A percentile compares a stretch with the other conserved stretches of the same genome.
phyloP scores from a whole-genome alignment of 768 basidiomycete species.

The Auricularia heimuer region DNA sequence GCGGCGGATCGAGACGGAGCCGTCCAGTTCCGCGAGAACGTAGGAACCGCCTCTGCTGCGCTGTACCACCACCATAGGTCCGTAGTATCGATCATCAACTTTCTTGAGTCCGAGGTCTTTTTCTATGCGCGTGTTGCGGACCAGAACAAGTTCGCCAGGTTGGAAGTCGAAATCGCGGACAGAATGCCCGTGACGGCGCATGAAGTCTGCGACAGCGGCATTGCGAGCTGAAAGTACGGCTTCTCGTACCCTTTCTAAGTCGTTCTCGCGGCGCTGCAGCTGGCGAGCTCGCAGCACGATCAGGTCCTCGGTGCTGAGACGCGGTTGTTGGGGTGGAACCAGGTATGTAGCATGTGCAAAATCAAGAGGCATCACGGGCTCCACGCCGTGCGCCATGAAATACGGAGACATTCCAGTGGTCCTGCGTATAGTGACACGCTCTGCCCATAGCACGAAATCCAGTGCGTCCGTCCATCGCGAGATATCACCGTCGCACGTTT shows the following conservation, averaged over 20 bases:
- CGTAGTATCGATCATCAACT: constrained; percentile 24
- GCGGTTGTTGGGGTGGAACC: constrained; percentile 11
- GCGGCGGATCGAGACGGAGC: constrained; percentile 6
- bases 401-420: constrained; percentile 17
- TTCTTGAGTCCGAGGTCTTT: constrained; percentile 20
- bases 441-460: constrained; percentile 15
- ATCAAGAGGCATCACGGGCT: constrained; percentile 25
- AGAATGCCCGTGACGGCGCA: constrained; percentile 10
- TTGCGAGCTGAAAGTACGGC: constrained; percentile 12
- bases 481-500: constrained; percentile 20
- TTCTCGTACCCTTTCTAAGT: constrained; percentile 14
- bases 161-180: constrained; percentile 19
- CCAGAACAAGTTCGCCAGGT: constrained; percentile 24
- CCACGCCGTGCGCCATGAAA: constrained; percentile 18
- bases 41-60: constrained; percentile 7
- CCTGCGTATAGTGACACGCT: constrained; percentile 13
- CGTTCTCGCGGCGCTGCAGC: constrained; percentile 16
- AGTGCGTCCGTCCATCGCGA: constrained; percentile 9
- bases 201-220: constrained; percentile 17
- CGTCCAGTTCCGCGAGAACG: constrained; percentile 12
- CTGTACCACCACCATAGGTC: constrained; percentile 25
- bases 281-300: constrained; percentile 16
- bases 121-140: constrained; percentile 26
- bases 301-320: constrained; percentile 14
- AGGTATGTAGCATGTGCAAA: constrained; percentile 24